A percentile compares a stretch with the other conserved stretches of the same genome.
Evolutionary conservation across 2,329 filamentous ascomycete genomes (phyloP).

Genomic region (Dactylellina haptotyla): DNA sequence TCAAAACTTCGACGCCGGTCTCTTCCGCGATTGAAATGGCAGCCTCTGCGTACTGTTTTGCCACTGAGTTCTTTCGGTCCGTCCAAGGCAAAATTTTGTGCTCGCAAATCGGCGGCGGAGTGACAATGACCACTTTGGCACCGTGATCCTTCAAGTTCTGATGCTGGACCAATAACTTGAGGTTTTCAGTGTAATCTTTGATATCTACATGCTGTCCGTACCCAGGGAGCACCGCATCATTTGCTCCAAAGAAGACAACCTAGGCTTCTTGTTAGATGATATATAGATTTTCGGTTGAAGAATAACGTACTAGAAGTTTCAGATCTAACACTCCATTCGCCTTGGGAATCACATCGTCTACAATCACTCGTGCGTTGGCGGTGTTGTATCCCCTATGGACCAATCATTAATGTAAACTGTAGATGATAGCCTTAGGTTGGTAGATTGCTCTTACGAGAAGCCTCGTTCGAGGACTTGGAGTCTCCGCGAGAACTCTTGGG

Average conservation of each 20-base stretch:
- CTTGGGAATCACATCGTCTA: conserved; percentile 77
- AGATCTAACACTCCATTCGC: conserved; percentile 71
- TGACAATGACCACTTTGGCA: conserved; percentile 78
- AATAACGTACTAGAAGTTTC: conserved; percentile 71
- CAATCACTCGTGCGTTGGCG: conserved; percentile 73
- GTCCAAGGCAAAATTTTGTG: conserved; percentile 60
- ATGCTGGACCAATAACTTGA: conserved; percentile 77
- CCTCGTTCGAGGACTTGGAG: conserved; percentile 90
- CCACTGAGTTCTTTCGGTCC: conserved; percentile 70
- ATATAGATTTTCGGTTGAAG: neutral
- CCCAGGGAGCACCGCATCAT: conserved; percentile 79
- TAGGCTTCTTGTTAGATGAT: conserved; percentile 59
- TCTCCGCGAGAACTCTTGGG: conserved; percentile 67
- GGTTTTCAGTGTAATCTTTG: conserved; percentile 77
- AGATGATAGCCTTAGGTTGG: neutral
- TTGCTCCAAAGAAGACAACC: conserved; percentile 86
- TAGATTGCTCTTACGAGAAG: conserved; percentile 68
- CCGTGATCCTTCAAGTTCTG: conserved; percentile 74
- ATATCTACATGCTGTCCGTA: conserved; percentile 78
- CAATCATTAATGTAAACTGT: conserved; percentile 13
- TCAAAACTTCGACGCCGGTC: conserved; percentile 72
- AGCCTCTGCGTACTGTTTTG: conserved; percentile 73
- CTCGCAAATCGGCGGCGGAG: conserved; percentile 76
- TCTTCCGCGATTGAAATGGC: conserved; percentile 71
- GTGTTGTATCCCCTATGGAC: conserved; percentile 78